A percentile compares a stretch with the other conserved stretches of the same genome.
These are phyloP conservation scores for Neocucurbitaria cava DNA, from an alignment of 2,329 filamentous ascomycete species.

Conservation along the genomic window DNA sequence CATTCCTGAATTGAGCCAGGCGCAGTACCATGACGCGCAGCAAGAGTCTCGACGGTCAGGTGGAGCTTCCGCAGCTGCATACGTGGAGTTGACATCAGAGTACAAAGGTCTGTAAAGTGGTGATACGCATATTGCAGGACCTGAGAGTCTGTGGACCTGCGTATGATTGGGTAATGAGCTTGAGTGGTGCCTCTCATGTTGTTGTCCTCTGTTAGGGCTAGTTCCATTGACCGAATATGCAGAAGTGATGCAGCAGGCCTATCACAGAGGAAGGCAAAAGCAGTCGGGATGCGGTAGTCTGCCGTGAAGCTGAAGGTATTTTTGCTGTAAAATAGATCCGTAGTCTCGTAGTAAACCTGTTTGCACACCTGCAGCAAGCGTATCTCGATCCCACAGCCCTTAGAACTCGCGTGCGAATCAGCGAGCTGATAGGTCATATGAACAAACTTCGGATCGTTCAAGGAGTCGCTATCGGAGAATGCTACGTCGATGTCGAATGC, in stretches of 20 bases:
- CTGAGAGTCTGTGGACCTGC: constrained; percentile 21
- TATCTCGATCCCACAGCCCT: constrained; percentile 6
- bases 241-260: constrained; percentile 18
- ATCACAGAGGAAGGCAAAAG: constrained; percentile 31
- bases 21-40: constrained; percentile 7
- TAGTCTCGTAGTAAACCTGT: constrained; percentile 30
- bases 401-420: not conserved
- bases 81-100: constrained; percentile 22
- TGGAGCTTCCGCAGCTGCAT: constrained; percentile 22
- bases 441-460: constrained; percentile 13
- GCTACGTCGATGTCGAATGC: constrained; percentile 22
- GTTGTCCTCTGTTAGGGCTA: constrained; percentile 25
- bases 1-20: constrained; percentile 15
- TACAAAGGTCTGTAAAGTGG: constrained; percentile 31
- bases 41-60: constrained; percentile 23
- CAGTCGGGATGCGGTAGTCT: constrained; percentile 30
- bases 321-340: constrained; percentile 28
- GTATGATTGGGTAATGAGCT: constrained; percentile 21
- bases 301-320: constrained; percentile 31
- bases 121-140: constrained; percentile 28
- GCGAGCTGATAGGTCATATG: constrained; percentile 32
- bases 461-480: constrained; percentile 3
- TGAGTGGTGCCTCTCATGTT: constrained; percentile 20
- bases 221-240: constrained; percentile 21
- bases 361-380: constrained; percentile 26